Conservation (phyloP, 257 asterid genomes). For the Lycium ferocissimum region DNA sequence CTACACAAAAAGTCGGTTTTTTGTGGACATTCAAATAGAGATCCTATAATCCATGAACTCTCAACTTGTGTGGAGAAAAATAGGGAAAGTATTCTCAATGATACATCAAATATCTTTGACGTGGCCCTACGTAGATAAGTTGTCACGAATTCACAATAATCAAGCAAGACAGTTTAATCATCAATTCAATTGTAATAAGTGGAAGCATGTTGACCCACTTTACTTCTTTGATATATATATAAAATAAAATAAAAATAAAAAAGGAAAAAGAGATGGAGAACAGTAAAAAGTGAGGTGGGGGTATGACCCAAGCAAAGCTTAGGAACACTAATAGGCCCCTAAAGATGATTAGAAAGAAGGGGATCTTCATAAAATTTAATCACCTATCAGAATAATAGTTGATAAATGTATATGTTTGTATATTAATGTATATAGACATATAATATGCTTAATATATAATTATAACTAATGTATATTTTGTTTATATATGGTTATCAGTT, state of each 20-base stretch:
- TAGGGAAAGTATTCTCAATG: neutral
- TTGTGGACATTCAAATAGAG: neutral
- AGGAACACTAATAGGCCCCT: neutral
- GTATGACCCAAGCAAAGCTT: neutral
- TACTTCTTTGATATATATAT: neutral
- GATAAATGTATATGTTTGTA: no score
- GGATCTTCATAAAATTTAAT: no score
- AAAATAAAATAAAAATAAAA: no score
- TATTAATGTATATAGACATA: no score
- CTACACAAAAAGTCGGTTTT: neutral
- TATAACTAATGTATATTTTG: no score
- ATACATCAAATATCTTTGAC: neutral
- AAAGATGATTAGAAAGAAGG: neutral
- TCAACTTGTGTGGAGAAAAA: constrained; percentile 5
- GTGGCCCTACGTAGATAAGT: neutral
- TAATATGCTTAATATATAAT: no score
- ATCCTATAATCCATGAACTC: neutral
- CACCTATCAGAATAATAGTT: no score
- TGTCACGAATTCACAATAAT: neutral
- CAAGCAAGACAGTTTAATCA: neutral
- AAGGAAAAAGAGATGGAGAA: neutral
- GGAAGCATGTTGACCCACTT: constrained; percentile 19
- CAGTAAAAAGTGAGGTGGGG: neutral
- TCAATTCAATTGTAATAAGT: constrained; percentile 13
- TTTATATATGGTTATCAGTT: no score